Evolutionary conservation across 1,139 yeast genomes (phyloP), one percentile per base, ranked within the genome.

Genomic region (Taphrina wiesneri): DNA sequence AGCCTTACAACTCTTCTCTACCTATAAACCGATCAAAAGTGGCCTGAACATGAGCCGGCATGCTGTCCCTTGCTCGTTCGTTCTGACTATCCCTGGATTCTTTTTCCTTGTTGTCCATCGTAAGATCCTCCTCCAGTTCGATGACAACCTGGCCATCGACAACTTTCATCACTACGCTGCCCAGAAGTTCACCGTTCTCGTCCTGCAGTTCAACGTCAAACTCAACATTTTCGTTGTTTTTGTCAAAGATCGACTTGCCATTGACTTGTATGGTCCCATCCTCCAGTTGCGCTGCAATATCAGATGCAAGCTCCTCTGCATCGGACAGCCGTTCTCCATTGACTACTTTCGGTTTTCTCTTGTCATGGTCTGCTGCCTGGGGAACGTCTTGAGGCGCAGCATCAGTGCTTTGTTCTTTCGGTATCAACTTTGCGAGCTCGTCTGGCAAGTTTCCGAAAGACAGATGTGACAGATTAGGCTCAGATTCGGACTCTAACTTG

Each of bases 401-500:
- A 6, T 45, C 49, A 17, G 19, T 13, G 2, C 15, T 49, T 23
- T n/a, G 13, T 26, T 49, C 54, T 4, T 17, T 26, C 17, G 19
- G 51, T 15, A 45, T 19, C 15, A 60, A 15, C 21, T 30, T 32
- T 11, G 63, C n/a, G 13, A 26, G 23, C 6, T 23, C 32, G n/a
- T 28, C 26, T 11, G 47, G 45, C 25, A 21, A 4, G 5, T 15
- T 6, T 23, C 45, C 53, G 32, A 15, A 36, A 26, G 67, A 66
- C 56, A 21, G 68, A 59, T 26, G 63, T 51, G 34, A 64, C 19
- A 34, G 49, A 28, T 28, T 45, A n/a, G 25, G n/a, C 25, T 45
- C 28, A 9, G n/a, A 3, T 45, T 21, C 60, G 5, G 45, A 11
- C 30, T 30, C 45, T n/a, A 15, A n/a, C 56, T 28, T 17, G 17